Evolutionary conservation across 768 basidiomycete genomes (phyloP), one percentile per base, ranked within the genome.

Genomic region (Pleurotus pulmonarius): DNA sequence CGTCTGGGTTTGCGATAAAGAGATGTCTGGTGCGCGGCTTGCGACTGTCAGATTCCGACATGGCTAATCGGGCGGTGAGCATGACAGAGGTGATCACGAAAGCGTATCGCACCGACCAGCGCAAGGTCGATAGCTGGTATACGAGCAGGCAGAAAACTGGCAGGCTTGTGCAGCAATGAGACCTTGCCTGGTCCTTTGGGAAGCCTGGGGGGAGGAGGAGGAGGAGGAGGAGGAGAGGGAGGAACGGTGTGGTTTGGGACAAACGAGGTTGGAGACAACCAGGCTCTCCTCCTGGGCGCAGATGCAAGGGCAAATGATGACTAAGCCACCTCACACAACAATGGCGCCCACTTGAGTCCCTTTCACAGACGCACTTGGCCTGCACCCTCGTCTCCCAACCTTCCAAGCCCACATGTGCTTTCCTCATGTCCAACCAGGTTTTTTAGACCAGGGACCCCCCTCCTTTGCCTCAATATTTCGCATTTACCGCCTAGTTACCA

Each of bases 31-130:
- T 73, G 75, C 52, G 57, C 61, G 53, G 54, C 56, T 63, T 69
- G 76, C 58, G 73, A 74, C 68, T 78, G 73, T 56, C 65, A 67
- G 83, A 83, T 73, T 88, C 87, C 58, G 85, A 82, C 86, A 87
- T 87, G 65, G 66, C 46, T 61, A 58, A 49, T 12, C 56, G 43
- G 41, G 45, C 34, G n/a, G 25, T 56, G 38, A 56, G 48, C 20
- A 34, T 20, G n/a, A 26, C 48, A 49, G 22, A n/a, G 37, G 38
- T 45, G 52, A 45, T 54, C 25, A 18, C 39, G 41, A 41, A 41
- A 16, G 52, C 22, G 22, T 45, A 24, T 54, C 39, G 22, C 34
- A 45, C 43, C 26, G 52, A 41, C 52, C 24, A 49, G 48, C 25
- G 16, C 25, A 49, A 38, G 48, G 48, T 5, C 25, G 26, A 34